These are phyloP conservation scores for Haberlea rhodopensis DNA, from an alignment of 257 asterid species.

Conservation along the genomic window DNA sequence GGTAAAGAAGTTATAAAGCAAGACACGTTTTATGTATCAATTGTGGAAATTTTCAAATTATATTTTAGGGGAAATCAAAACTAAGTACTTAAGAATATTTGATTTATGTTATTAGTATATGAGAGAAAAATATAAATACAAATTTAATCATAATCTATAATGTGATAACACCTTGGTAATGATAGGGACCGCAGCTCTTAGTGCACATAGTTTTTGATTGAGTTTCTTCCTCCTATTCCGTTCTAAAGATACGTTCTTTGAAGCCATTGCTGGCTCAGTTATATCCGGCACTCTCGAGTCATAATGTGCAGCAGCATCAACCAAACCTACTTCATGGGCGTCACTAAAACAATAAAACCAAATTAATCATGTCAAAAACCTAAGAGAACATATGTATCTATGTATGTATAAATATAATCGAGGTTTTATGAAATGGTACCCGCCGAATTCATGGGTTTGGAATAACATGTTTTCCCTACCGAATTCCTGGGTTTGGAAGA, in stretches of 20 bases:
- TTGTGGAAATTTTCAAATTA: too few species aligned
- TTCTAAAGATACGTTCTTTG: slow-evolving; percentile 75
- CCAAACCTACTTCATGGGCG: slow-evolving; percentile 36
- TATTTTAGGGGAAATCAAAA: too few species aligned
- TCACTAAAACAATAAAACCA: slow-evolving; percentile 29
- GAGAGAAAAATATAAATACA: too few species aligned
- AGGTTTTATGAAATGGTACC: slow-evolving; percentile 27
- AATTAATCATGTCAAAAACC: not conserved
- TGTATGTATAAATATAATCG: not conserved
- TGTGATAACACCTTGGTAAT: slow-evolving; percentile 69
- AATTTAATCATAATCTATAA: not conserved
- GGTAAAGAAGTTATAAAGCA: too few species aligned
- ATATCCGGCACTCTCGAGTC: slow-evolving; percentile 86
- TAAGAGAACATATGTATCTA: not conserved
- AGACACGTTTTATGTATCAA: too few species aligned
- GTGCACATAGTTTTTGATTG: slow-evolving; percentile 67
- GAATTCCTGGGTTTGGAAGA: slow-evolving; percentile 52
- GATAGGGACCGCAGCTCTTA: slow-evolving; percentile 80
- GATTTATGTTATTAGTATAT: too few species aligned
- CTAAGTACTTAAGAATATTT: too few species aligned
- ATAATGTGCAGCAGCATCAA: slow-evolving; percentile 37
- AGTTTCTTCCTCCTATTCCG: slow-evolving; percentile 76
- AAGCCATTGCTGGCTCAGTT: slow-evolving; percentile 42
- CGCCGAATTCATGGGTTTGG: slow-evolving; percentile 49
- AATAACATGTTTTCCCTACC: slow-evolving; percentile 54